These are phyloP conservation scores for Prunus yedoensis DNA, from an alignment of 331 rosid species.

Conservation along the genomic window DNA sequence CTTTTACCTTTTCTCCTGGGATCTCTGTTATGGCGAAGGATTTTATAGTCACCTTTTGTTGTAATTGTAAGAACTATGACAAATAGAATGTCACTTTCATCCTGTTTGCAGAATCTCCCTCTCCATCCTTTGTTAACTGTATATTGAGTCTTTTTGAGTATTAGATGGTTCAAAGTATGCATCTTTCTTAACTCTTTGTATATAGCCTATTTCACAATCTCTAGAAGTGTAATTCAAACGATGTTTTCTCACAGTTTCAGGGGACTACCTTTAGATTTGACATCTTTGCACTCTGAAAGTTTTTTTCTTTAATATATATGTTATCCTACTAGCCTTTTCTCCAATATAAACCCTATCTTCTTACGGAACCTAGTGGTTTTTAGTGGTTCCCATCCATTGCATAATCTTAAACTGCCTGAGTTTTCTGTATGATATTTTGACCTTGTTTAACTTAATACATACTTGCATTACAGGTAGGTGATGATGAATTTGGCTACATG, in stretches of 20 bases:
- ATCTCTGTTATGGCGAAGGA: neutral
- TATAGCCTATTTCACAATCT: neutral
- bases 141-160: neutral
- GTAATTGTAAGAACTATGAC: neutral
- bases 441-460: slow-evolving; percentile 20
- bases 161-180: neutral
- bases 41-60: neutral
- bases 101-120: neutral
- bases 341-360: slow-evolving; percentile 6
- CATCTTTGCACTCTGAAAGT: neutral
- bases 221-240: neutral
- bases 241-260: neutral
- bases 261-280: neutral
- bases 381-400: neutral
- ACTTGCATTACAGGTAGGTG: slow-evolving; percentile 65
- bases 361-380: neutral
- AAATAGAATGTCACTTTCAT: neutral
- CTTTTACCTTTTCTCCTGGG: neutral
- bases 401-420: neutral
- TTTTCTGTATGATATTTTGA: neutral
- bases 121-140: neutral
- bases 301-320: neutral
- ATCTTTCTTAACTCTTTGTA: slow-evolving; percentile 1
- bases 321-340: neutral
- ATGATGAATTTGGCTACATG: slow-evolving; percentile 83